Evolutionary conservation across 257 asterid species (phyloP).

Genomic region (Striga asiatica): DNA sequence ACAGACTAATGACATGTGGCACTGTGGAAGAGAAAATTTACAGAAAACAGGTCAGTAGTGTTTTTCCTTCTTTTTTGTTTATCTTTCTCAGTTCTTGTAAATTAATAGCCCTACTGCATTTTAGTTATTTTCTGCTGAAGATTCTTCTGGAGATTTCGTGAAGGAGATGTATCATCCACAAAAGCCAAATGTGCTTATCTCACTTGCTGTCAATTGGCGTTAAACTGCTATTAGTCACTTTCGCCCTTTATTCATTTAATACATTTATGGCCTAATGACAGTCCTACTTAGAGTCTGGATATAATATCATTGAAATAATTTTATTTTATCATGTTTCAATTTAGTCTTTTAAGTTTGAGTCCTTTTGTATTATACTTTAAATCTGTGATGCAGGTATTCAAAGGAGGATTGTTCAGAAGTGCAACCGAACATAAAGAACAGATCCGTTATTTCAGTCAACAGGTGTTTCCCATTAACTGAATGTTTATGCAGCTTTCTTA

Average conservation of each 20-base stretch:
- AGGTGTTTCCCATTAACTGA: constrained; percentile 30
- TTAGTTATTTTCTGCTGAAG: not conserved
- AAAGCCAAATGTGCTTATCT: not conserved
- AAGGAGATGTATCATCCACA: not conserved
- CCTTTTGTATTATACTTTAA: not conserved
- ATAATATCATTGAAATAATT: no score
- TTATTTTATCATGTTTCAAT: constrained; percentile 4
- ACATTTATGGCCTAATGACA: not conserved
- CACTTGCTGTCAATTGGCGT: not conserved
- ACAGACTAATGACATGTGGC: constrained; percentile 83
- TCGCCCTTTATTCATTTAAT: not conserved
- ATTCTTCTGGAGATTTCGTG: not conserved
- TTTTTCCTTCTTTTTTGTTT: not conserved
- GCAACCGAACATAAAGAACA: constrained; percentile 95
- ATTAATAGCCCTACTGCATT: not conserved
- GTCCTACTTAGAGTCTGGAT: not conserved
- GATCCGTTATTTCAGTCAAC: constrained; percentile 84
- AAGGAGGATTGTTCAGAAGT: constrained; percentile 93
- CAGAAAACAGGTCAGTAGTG: constrained; percentile 61
- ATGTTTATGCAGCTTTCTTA: no score
- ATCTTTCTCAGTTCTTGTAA: not conserved
- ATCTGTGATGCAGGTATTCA: constrained; percentile 55
- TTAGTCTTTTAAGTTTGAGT: not conserved
- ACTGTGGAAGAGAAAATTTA: constrained; percentile 96
- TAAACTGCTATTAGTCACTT: constrained; percentile 8